Evolutionary conservation across 176 grass and related monocot genomes (phyloP).

Genomic region (Hyparrhenia diplandra): DNA sequence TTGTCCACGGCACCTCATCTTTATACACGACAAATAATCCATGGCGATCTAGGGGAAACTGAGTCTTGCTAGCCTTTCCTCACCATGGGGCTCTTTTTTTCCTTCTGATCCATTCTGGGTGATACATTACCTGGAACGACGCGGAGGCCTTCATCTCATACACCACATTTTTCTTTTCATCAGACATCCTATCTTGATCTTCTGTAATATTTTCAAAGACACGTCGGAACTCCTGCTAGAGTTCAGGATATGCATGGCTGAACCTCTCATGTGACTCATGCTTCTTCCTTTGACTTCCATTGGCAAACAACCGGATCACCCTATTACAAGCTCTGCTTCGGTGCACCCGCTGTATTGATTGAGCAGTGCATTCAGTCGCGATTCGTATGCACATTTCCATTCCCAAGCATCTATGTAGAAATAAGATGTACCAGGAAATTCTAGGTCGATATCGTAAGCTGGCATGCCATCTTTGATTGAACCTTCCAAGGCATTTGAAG

Average conservation of each 20-base stretch:
- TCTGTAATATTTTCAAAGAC: constrained; percentile 42
- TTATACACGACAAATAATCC: constrained; percentile 70
- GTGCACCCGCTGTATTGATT: constrained; percentile 51
- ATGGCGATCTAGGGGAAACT: constrained; percentile 84
- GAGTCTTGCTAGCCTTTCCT: constrained; percentile 37
- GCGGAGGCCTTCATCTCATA: constrained; percentile 79
- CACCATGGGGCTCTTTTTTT: constrained; percentile 30
- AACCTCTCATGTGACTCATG: constrained; percentile 62
- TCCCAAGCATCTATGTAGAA: constrained; percentile 51
- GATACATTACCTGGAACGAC: constrained; percentile 91
- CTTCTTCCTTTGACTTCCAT: constrained; percentile 59
- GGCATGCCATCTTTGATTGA: constrained; percentile 32
- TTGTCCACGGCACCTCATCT: constrained; percentile 33
- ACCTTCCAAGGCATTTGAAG: constrained; percentile 29
- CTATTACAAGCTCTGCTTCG: constrained; percentile 82
- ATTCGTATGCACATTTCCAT: constrained; percentile 54
- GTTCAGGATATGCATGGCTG: constrained; percentile 57
- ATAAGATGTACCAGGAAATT: constrained; percentile 55
- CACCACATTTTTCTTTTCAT: constrained; percentile 39
- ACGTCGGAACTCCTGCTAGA: constrained; percentile 48
- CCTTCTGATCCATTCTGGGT: constrained; percentile 45
- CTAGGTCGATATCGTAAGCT: constrained; percentile 64
- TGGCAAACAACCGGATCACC: constrained; percentile 51
- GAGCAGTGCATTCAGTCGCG: constrained; percentile 50
- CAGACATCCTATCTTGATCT: constrained; percentile 30